Conservation (phyloP, 2,329 filamentous ascomycete genomes). For the Bipolaris zeicola region DNA sequence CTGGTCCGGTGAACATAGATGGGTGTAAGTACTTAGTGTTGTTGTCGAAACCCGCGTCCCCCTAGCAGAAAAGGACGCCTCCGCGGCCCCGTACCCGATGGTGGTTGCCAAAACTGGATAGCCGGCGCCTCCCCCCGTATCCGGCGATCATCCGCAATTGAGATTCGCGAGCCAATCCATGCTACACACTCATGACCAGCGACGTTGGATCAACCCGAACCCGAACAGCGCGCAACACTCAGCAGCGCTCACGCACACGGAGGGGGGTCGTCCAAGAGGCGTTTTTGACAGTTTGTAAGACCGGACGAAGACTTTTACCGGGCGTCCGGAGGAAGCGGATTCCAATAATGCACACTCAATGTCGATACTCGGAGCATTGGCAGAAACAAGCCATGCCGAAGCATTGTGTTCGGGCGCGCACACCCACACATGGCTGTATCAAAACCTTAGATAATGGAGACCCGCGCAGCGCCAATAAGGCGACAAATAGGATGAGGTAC, state of each 20-base stretch:
- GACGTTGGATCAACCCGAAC: background rate
- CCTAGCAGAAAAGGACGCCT: background rate
- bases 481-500: background rate
- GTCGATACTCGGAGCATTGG: background rate
- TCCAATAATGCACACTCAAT: background rate
- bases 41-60: background rate
- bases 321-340: background rate
- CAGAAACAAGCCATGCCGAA: background rate
- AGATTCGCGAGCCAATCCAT: constrained; percentile 17
- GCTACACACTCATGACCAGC: background rate
- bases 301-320: background rate
- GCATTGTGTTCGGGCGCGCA: background rate
- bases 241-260: background rate
- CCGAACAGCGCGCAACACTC: background rate
- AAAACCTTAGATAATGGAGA: background rate
- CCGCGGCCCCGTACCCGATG: background rate
- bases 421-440: background rate
- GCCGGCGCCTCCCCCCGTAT: background rate
- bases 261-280: background rate
- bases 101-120: background rate
- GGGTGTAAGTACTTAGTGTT: background rate
- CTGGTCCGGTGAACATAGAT: background rate
- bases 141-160: constrained; percentile 10
- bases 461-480: background rate
- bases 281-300: background rate